Evolutionary conservation across 2,329 filamentous ascomycete species (phyloP), one percentile per base, ranked within the genome.

Genomic region (Aspergillus costaricaensis): DNA sequence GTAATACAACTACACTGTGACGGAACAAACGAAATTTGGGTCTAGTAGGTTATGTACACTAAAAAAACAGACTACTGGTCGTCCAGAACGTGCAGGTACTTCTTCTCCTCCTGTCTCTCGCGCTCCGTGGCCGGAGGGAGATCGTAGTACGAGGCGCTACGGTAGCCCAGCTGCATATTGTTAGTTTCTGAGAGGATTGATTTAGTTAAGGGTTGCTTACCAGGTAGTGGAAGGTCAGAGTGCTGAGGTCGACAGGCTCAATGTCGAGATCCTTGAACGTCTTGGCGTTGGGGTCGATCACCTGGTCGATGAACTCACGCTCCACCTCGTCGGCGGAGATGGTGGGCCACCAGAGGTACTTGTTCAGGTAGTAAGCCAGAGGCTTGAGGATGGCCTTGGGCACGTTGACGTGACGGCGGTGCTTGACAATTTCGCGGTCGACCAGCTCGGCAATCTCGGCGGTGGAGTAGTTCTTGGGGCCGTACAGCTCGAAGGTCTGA

Each of bases 221-320:
- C 82, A 98, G 79, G 80, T 99, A 99, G 79, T 96, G 90, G 79
- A 94, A 98, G 67, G 92, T 96, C 76, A 92, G 87, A 77, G 91
- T 88, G 76, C 86, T 88, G 71, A 98, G 86, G 65, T 98, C 93
- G 50, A 87, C 90, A 30, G 94, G 91, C 79, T 92, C 90, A 66
- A 99, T 96, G 62, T 87, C 91, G 50, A 99, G 84, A 74, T 98
- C 93, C 79, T 91, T 91, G 81, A 98, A 96, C 1, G 95, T 98
- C 86, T 97, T 98, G 66, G 95, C 95, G 36, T 83, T 87, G 61
- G 88, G 87, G 77, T 99, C 95, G 73, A 99, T 96, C 68, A 86
- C 82, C 78, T 99, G 95, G 78, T 99, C 91, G 70, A 96, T 86
- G 78, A 94, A 96, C 77, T 99, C 93, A 64, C 90, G 85, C 82